Conservation (phyloP, 345 rosid genomes). For the Citrus hindsii region DNA sequence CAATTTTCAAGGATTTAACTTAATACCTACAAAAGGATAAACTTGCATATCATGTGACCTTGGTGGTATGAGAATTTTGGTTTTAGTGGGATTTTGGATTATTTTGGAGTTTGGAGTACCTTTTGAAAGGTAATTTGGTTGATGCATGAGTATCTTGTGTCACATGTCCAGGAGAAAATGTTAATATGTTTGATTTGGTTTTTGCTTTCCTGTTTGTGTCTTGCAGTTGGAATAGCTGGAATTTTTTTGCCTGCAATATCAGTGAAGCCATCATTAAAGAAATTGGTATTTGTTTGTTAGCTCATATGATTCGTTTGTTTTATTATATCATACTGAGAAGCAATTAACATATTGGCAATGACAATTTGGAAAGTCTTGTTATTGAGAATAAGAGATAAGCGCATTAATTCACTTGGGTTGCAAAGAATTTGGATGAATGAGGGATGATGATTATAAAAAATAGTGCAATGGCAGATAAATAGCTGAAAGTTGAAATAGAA, state of each 20-base stretch:
- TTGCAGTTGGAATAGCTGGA: constrained; percentile 98
- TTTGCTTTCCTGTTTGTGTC: neutral
- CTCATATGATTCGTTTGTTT: no score
- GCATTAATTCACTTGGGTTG: neutral
- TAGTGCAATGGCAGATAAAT: no score
- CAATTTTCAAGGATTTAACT: no score
- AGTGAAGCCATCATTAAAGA: constrained; percentile 45
- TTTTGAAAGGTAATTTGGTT: neutral
- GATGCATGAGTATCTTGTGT: neutral
- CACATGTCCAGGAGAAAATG: neutral
- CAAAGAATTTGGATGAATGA: neutral
- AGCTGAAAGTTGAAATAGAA: no score
- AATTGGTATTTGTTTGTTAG: no score
- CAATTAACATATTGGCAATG: neutral
- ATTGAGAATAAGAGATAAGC: neutral
- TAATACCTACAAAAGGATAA: no score
- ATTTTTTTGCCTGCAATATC: constrained; percentile 76
- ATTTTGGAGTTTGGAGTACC: no score
- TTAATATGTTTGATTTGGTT: neutral
- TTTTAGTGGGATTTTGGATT: no score
- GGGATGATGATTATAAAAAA: neutral
- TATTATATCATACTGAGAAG: neutral
- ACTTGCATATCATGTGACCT: no score
- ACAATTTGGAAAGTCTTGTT: neutral
- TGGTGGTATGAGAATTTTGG: no score